These are phyloP conservation scores for Lotmaria passim DNA, from an alignment of 208 protist species.

Conservation along the genomic window DNA sequence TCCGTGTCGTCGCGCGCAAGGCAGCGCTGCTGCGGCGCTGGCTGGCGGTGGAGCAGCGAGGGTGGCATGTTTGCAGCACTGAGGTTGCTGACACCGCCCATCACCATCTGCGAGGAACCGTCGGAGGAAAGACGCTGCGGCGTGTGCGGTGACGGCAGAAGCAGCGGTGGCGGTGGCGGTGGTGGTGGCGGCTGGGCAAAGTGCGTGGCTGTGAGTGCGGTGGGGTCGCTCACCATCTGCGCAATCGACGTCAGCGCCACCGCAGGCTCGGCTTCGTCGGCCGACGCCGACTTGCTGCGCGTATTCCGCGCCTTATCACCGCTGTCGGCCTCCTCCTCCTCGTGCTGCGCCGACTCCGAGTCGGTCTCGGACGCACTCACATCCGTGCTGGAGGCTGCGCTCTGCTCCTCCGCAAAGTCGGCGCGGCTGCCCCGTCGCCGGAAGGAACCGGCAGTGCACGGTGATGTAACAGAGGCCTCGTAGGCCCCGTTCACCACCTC, in stretches of 20 bases:
- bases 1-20: slow-evolving; percentile 31
- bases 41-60: neutral
- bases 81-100: neutral
- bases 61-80: slow-evolving; percentile 3
- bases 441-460: slow-evolving; percentile 1
- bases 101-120: slow-evolving; percentile 3
- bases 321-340: slow-evolving; percentile 20
- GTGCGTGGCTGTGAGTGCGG: neutral
- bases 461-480: slow-evolving; percentile 16
- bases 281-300: neutral
- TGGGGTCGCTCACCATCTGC: neutral
- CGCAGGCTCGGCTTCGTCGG: neutral
- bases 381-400: slow-evolving; percentile 57
- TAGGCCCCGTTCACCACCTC: slow-evolving; percentile 2
- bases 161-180: neutral
- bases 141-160: slow-evolving; percentile 7
- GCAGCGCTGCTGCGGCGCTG: neutral
- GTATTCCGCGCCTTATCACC: neutral
- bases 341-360: slow-evolving; percentile 27
- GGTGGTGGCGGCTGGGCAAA: neutral
- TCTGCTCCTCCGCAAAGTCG: slow-evolving; percentile 32
- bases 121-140: neutral
- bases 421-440: slow-evolving; percentile 8
- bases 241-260: neutral
- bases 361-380: slow-evolving; percentile 57